Evolutionary conservation across 2,329 filamentous ascomycete genomes (phyloP).

Genomic region (Fusarium sp.): DNA sequence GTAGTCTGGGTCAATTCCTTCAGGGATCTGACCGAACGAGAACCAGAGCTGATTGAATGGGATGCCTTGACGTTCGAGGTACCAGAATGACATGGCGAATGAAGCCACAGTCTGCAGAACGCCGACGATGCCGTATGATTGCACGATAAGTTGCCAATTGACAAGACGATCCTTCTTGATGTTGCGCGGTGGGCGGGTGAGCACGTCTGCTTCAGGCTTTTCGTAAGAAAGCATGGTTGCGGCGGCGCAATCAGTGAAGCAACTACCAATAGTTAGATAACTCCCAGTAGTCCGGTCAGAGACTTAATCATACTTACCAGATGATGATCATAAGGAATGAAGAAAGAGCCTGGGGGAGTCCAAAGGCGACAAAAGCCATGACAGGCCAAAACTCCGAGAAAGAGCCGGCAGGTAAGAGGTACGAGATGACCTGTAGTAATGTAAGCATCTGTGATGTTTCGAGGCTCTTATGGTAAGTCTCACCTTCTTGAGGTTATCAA

Average conservation of each 20-base stretch:
- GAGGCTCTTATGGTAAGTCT: fast-evolving
- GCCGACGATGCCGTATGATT: slow-evolving; percentile 78
- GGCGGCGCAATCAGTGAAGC: slow-evolving; percentile 80
- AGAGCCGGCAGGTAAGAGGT: slow-evolving; percentile 77
- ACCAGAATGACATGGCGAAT: slow-evolving; percentile 75
- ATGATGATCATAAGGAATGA: slow-evolving; percentile 79
- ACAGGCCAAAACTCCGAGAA: slow-evolving; percentile 83
- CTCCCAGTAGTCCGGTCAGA: no score
- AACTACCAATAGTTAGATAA: slow-evolving; percentile 53
- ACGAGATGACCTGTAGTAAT: slow-evolving; percentile 57
- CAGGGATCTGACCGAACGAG: slow-evolving; percentile 67
- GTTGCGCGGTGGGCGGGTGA: slow-evolving; percentile 66
- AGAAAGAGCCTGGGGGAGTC: slow-evolving; percentile 77
- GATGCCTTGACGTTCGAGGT: slow-evolving; percentile 70
- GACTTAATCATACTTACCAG: slow-evolving; percentile 53
- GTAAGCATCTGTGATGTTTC: not conserved
- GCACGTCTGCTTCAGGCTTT: slow-evolving; percentile 78
- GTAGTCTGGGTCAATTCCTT: slow-evolving; percentile 62
- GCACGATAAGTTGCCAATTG: slow-evolving; percentile 76
- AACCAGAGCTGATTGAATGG: slow-evolving; percentile 75
- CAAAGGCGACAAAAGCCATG: slow-evolving; percentile 77
- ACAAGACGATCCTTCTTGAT: slow-evolving; percentile 78
- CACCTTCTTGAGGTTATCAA: slow-evolving; percentile 79
- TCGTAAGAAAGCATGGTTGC: slow-evolving; percentile 81
- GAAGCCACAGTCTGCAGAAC: slow-evolving; percentile 69